Evolutionary conservation across 2,329 filamentous ascomycete species (phyloP).

Genomic region (Periglandula ipomoeae): DNA sequence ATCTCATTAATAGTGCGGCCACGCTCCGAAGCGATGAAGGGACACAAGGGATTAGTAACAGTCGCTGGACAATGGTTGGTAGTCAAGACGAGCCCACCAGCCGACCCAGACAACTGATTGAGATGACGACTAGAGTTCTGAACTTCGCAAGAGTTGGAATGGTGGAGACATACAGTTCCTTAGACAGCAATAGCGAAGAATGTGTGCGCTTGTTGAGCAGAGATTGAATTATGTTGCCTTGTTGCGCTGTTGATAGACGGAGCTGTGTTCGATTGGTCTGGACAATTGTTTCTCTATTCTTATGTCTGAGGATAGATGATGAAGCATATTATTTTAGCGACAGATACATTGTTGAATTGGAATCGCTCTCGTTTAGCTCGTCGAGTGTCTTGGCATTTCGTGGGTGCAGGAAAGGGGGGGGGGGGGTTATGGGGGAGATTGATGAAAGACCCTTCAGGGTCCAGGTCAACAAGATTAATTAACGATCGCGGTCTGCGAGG

Average conservation of each 20-base stretch:
- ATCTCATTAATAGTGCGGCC: slow-evolving; percentile 25
- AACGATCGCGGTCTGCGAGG: not conserved
- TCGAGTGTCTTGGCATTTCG: not conserved
- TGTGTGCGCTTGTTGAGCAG: slow-evolving; percentile 3
- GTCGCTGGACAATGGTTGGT: not conserved
- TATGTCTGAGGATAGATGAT: not conserved
- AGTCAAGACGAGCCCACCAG: not conserved
- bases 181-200: slow-evolving; percentile 4
- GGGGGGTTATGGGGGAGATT: too few relatives aligned
- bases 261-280: slow-evolving; percentile 11
- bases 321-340: slow-evolving; percentile 3
- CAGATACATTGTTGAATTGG: not conserved
- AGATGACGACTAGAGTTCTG: not conserved
- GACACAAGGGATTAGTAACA: not conserved
- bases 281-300: slow-evolving; percentile 6
- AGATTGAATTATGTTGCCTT: slow-evolving; percentile 5
- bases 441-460: not conserved
- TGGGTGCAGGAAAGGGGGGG: not conserved
- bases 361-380: not conserved
- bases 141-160: not conserved
- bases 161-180: not conserved
- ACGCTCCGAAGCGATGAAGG: slow-evolving; percentile 5
- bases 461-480: not conserved
- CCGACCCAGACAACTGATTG: not conserved
- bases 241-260: slow-evolving; percentile 1